Evolutionary conservation across 306 rosid genomes (phyloP).

Genomic region (Glycine latifolia): DNA sequence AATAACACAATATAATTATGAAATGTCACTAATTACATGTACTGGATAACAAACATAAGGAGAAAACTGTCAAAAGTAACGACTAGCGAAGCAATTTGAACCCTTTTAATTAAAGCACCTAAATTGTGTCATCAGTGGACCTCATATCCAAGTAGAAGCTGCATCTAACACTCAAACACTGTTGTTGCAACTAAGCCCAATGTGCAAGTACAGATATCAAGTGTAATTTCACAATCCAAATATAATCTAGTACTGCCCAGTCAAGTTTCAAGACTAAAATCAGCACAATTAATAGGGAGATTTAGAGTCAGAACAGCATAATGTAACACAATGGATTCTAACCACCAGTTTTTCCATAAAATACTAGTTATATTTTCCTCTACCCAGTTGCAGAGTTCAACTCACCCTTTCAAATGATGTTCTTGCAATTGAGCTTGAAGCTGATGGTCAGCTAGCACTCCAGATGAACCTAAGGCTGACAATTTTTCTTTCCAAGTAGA

Average conservation of each 20-base stretch:
- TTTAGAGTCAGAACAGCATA: not conserved
- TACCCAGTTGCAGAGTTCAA: constrained; percentile 31
- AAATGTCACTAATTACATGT: constrained; percentile 16
- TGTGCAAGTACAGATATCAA: not conserved
- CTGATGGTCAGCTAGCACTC: constrained; percentile 97
- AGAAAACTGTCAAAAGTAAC: constrained; percentile 12
- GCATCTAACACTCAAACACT: too few species aligned
- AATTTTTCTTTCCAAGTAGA: constrained; percentile 94
- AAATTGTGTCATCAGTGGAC: not conserved
- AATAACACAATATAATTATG: constrained; percentile 21
- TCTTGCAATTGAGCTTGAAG: constrained; percentile 99
- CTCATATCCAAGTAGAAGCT: not conserved
- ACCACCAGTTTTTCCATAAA: constrained; percentile 22
- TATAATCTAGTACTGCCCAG: constrained; percentile 1
- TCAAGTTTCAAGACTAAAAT: constrained; percentile 41
- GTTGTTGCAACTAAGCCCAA: too few species aligned
- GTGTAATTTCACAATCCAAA: not conserved
- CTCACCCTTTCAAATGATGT: constrained; percentile 91
- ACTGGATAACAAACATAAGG: constrained; percentile 26
- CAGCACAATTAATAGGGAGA: not conserved
- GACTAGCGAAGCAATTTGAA: constrained; percentile 22
- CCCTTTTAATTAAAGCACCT: not conserved
- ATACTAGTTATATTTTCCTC: constrained; percentile 25
- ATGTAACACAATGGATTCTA: not conserved
- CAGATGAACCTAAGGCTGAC: constrained; percentile 91